Percentiles rank a stretch among this genome's conserved stretches.
These are phyloP conservation scores for Saprolegnia parasitica DNA, from an alignment of 352 stramenopile genomes.

Conservation along the genomic window DNA sequence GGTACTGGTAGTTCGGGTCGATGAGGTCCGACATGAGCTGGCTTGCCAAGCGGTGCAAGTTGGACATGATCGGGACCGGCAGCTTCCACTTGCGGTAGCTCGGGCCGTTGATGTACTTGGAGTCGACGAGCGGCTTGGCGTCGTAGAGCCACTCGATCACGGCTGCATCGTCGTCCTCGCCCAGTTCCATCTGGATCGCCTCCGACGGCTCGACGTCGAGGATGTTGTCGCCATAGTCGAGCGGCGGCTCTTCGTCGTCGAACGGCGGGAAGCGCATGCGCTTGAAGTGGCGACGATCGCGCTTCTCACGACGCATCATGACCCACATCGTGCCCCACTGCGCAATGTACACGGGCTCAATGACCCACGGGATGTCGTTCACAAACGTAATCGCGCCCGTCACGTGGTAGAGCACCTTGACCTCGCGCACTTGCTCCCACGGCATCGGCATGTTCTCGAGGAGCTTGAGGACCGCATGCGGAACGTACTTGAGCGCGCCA, in stretches of 20 bases:
- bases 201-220: slow-evolving; percentile 96
- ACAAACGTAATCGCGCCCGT: slow-evolving; percentile 99
- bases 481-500: slow-evolving; percentile 99
- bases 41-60: slow-evolving; percentile 94
- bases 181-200: slow-evolving; percentile 96
- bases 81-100: slow-evolving; percentile 97
- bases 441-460: slow-evolving; percentile 99
- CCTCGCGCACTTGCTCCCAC: slow-evolving; percentile 98
- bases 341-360: slow-evolving; percentile 99
- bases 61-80: slow-evolving; percentile 96
- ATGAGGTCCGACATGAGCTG: slow-evolving; percentile 96
- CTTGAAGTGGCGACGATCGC: slow-evolving; percentile 99
- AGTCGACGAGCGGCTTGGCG: slow-evolving; percentile 87
- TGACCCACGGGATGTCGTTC: slow-evolving; percentile 98
- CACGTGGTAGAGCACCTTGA: slow-evolving; percentile 99
- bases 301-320: slow-evolving; percentile 99
- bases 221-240: slow-evolving; percentile 96
- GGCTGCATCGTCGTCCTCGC: slow-evolving; percentile 91
- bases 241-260: slow-evolving; percentile 98
- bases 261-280: slow-evolving; percentile 99
- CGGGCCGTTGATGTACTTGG: slow-evolving; percentile 95
- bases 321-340: slow-evolving; percentile 99
- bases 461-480: slow-evolving; percentile 99
- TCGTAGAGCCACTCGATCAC: slow-evolving; percentile 99
- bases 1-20: slow-evolving; percentile 94